Percentiles rank a stretch among this genome's conserved stretches.
These are phyloP conservation scores for Coemansia sp. DNA, from an alignment of 192 early-diverging fungal species.

Conservation along the genomic window DNA sequence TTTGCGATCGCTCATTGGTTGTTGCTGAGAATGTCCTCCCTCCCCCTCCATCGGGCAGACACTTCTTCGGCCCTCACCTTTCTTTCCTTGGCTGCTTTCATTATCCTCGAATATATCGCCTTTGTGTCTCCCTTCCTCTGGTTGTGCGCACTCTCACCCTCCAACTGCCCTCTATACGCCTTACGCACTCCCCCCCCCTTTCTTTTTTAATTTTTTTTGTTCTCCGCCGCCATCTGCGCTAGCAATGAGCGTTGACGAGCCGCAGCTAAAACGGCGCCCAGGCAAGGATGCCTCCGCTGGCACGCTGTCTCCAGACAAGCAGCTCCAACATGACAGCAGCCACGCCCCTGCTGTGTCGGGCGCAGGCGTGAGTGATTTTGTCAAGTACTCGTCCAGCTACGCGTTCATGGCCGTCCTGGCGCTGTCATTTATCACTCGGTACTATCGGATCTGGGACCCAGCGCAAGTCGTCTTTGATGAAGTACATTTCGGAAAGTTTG, in stretches of 20 bases:
- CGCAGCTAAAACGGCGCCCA: conserved; percentile 17
- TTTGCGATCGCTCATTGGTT: conserved; percentile 10
- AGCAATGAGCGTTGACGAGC: conserved; percentile 43
- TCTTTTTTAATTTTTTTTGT: neutral
- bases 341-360: neutral
- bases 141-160: neutral
- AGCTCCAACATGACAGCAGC: neutral
- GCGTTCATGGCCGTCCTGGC: conserved; percentile 41
- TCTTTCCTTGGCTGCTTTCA: neutral
- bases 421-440: conserved; percentile 65
- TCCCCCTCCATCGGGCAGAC: neutral
- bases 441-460: conserved; percentile 71
- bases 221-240: neutral
- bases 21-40: neutral
- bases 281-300: conserved; percentile 8
- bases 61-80: neutral
- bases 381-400: conserved; percentile 38
- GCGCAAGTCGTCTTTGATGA: conserved; percentile 94
- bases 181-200: conserved; percentile 1
- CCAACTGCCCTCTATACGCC: too few relatives aligned
- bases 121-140: neutral
- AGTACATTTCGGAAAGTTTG: conserved; percentile 99
- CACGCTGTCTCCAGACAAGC: neutral
- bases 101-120: neutral
- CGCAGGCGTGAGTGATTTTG: conserved; percentile 13